phyloP scores from a whole-genome alignment of 2,329 filamentous ascomycete genomes.

The Aspergillus uvarum region DNA sequence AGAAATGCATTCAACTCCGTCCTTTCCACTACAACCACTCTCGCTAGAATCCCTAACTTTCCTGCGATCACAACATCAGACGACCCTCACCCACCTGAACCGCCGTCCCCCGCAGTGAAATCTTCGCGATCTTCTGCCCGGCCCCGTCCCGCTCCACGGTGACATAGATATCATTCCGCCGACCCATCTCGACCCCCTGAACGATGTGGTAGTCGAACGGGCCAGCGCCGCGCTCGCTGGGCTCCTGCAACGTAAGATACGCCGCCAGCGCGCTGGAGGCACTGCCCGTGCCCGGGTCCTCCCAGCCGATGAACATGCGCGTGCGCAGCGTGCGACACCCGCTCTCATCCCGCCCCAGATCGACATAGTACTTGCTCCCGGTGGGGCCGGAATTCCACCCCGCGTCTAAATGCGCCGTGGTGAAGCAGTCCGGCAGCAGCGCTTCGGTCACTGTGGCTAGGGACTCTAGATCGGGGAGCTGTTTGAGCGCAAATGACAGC shows the following conservation, averaged over 20 bases:
- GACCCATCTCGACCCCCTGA: constrained; percentile 66
- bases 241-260: constrained; percentile 49
- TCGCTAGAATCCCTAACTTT: too few species aligned
- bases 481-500: constrained; percentile 59
- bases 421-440: not conserved
- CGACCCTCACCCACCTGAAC: not conserved
- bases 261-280: constrained; percentile 55
- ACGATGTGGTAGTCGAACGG: constrained; percentile 50
- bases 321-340: constrained; percentile 21
- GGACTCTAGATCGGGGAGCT: constrained; percentile 55
- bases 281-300: constrained; percentile 64
- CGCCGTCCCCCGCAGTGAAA: not conserved
- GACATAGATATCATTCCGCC: constrained; percentile 24
- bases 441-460: not conserved
- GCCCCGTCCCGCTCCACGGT: not conserved
- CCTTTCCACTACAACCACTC: too few species aligned
- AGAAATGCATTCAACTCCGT: too few species aligned
- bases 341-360: not conserved
- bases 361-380: not conserved
- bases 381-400: not conserved
- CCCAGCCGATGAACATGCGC: constrained; percentile 25
- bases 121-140: not conserved
- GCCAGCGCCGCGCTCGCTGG: constrained; percentile 21
- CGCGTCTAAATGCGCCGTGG: not conserved
- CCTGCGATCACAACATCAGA: not conserved